A percentile compares a stretch with the other conserved stretches of the same genome.
Conservation (phyloP, 805 yeast species). For the Ogataea neopini region DNA sequence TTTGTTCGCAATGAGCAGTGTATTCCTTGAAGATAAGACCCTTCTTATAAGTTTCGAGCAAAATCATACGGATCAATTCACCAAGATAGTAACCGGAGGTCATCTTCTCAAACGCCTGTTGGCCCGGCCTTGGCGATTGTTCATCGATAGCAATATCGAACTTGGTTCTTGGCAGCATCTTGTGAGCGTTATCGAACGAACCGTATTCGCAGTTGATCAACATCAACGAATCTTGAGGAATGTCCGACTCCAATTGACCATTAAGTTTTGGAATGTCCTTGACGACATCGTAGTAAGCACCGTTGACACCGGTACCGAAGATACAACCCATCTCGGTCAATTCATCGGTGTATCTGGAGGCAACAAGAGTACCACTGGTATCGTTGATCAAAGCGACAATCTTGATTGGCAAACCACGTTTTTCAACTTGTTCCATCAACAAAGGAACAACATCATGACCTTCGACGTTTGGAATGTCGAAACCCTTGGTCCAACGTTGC, state of each 20-base stretch:
- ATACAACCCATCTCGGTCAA: conserved; percentile 94
- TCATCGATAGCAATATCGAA: conserved; percentile 81
- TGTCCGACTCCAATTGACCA: conserved; percentile 69
- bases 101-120: conserved; percentile 97
- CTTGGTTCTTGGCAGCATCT: conserved; percentile 84
- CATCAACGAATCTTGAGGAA: conserved; percentile 72
- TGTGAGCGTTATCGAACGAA: conserved; percentile 92
- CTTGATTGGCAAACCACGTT: conserved; percentile 72
- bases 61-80: conserved; percentile 80
- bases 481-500: conserved; percentile 99
- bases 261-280: conserved; percentile 79
- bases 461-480: conserved; percentile 92
- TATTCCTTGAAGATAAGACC: conserved; percentile 67
- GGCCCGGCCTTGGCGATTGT: conserved; percentile 95
- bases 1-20: conserved; percentile 48
- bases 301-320: conserved; percentile 98
- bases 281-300: conserved; percentile 88
- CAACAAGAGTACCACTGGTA: conserved; percentile 96
- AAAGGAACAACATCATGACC: conserved; percentile 93
- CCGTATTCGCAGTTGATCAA: conserved; percentile 99
- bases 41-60: conserved; percentile 69
- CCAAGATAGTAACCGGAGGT: conserved; percentile 97
- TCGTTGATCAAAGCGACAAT: conserved; percentile 96
- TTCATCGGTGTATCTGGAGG: conserved; percentile 91
- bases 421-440: conserved; percentile 74